Evolutionary conservation across 768 basidiomycete genomes (phyloP), one percentile per base, ranked within the genome.

Genomic region (Russula abietina): DNA sequence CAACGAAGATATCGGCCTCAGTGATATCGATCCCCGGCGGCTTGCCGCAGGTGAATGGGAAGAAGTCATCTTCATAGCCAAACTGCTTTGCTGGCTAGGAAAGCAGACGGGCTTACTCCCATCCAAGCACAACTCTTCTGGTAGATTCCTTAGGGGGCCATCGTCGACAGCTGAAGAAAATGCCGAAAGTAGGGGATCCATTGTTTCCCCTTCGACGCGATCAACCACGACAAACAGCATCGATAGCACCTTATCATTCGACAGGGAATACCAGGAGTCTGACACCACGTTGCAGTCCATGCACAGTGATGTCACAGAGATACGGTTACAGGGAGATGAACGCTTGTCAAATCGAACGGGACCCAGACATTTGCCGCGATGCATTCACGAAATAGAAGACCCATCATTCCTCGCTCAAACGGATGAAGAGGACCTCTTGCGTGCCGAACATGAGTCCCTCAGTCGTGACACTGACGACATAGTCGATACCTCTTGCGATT

Each of bases 31-130:
- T 62, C 88, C 88, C 1, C 74, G 81, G 32, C 75, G 77, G 38
- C 79, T 91, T 4, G 89, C 87, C 0, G 73, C 76, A 3, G 88
- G 89, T 0, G 82, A 80, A 55, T 80, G 81, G 79, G 81, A 84
- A 19, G 89, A 90, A 69, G 79, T 83, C n/a, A 75, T 81, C 10
- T 86, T 81, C 62, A 74, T 92, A 11, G 88, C 80, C 0, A 78
- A 86, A 69, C 74, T 89, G 3, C 76, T 91, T 12, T 88, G 87
- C 69, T 88, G 86, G 86, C 78, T 90, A 24, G 87, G 82, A 0
- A 74, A 76, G 59, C 75, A 75, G 60, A 72, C 71, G 45, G 80
- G 81, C 1, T 69, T 77, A 19, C 66, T 76, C 26, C 59, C 71
- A 14, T 57, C 69, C 4, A 51, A 61, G 14, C 33, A 48, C 24